These are phyloP conservation scores for Mycena crocata DNA, from an alignment of 768 basidiomycete genomes.

Conservation along the genomic window DNA sequence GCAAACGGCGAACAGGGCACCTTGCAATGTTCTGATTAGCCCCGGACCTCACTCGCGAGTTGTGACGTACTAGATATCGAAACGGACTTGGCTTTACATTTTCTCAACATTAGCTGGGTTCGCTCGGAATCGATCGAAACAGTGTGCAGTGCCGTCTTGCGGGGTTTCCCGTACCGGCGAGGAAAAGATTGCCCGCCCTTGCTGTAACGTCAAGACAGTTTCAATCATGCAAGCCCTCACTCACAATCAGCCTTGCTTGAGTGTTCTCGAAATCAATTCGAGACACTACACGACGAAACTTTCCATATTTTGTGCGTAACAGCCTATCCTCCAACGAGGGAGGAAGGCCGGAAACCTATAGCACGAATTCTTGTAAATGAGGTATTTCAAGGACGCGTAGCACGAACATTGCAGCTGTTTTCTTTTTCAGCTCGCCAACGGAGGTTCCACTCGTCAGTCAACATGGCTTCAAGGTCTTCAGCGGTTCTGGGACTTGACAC, in stretches of 20 bases:
- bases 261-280: constrained; percentile 66
- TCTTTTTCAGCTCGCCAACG: constrained; percentile 37
- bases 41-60: too few relatives aligned
- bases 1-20: constrained; percentile 76
- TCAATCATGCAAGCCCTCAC: constrained; percentile 26
- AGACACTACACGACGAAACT: constrained; percentile 58
- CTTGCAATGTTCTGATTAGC: too few relatives aligned
- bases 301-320: constrained; percentile 44
- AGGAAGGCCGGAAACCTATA: constrained; percentile 44
- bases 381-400: neutral
- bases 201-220: constrained; percentile 6
- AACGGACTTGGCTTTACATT: constrained; percentile 77
- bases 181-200: constrained; percentile 85
- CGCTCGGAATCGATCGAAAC: constrained; percentile 64
- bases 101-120: constrained; percentile 72
- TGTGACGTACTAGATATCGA: constrained; percentile 83
- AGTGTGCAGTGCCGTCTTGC: constrained; percentile 80
- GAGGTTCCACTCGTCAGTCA: constrained; percentile 48
- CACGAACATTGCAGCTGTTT: constrained; percentile 37
- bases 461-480: constrained; percentile 42
- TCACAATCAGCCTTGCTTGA: constrained; percentile 68
- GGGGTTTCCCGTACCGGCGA: constrained; percentile 52
- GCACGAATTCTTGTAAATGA: neutral
- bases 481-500: constrained; percentile 55
- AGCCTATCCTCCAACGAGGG: constrained; percentile 64